Evolutionary conservation across 495 filamentous ascomycete genomes (phyloP), one percentile per base, ranked within the genome.

Genomic region (Xylaria scruposa): DNA sequence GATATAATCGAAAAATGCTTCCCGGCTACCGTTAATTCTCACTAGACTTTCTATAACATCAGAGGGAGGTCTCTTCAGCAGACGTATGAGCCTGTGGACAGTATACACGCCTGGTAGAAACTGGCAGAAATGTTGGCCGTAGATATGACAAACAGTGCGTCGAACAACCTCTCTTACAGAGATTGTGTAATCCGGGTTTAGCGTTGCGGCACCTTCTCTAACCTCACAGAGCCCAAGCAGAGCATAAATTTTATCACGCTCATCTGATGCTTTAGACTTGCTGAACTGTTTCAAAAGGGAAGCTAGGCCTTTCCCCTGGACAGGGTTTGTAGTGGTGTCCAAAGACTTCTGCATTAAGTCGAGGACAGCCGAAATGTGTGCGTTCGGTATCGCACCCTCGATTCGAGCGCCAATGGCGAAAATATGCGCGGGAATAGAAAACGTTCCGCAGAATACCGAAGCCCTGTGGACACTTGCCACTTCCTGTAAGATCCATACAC

Each of bases 401-500:
- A 56, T 15, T 29, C 12, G 51, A 17, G 51, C 12, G 51, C 0
- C 9, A 15, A 56, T 56, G 24, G 51, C 51, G 29, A 56, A 56
- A 56, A 56, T 26, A 1, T 56, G 51, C 10, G 51, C 51, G 1
- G 10, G 24, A 17, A 56, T 15, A 5, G 24, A 56, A 29, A 3
- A 29, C 6, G 51, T 56, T 29, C 51, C 51, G 12, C 78, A 79
- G 59, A 36, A 58, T 8, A 81, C 58, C 59, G 47, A 24, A 46
- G 77, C 77, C 10, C 17, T 62, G 58, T 70, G 64, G 12, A 76
- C 75, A 61, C 74, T 72, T 42, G 76, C 78, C 38, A 78, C 65
- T 73, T 81, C 78, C 74, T 81, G 78, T 33, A 80, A 54, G 62
- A 80, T 78, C 78, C 78, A 80, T 38, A 78, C 68, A 58, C 78